These are phyloP conservation scores for Phylloporus rhodoxanthus DNA, from an alignment of 768 basidiomycete genomes.

Conservation along the genomic window DNA sequence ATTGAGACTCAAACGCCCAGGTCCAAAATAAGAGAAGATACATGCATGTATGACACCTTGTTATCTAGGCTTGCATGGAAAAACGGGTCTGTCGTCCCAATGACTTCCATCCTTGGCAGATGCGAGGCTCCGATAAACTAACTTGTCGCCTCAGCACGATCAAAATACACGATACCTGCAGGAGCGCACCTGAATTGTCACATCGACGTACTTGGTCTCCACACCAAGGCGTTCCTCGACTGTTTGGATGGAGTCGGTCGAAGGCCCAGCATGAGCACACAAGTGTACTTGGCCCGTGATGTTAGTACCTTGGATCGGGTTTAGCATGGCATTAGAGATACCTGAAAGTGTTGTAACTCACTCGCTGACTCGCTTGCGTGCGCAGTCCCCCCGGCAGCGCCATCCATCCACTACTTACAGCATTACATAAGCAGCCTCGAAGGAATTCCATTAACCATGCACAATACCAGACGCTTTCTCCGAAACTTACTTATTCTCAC, in stretches of 20 bases:
- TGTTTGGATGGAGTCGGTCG: slow-evolving; percentile 22
- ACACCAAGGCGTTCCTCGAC: slow-evolving; percentile 31
- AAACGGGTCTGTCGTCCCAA: slow-evolving; percentile 61
- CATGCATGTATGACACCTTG: slow-evolving; percentile 58
- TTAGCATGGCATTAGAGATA: slow-evolving; percentile 7
- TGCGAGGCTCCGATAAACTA: slow-evolving; percentile 69
- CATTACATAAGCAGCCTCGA: background rate
- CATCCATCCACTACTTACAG: background rate
- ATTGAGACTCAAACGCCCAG: background rate
- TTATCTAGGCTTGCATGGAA: slow-evolving; percentile 64
- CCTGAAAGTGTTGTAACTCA: background rate
- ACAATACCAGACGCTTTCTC: too few relatives aligned
- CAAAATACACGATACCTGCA: background rate
- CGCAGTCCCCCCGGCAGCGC: background rate
- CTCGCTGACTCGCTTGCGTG: background rate
- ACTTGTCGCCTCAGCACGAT: slow-evolving; percentile 1
- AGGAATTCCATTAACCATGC: too few relatives aligned
- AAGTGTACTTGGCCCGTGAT: slow-evolving; percentile 10
- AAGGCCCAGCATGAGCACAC: background rate
- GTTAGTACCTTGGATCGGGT: slow-evolving; percentile 11
- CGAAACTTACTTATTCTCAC: too few relatives aligned
- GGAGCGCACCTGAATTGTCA: slow-evolving; percentile 46
- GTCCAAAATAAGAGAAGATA: slow-evolving; percentile 9
- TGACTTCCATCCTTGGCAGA: slow-evolving; percentile 65
- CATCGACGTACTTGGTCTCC: slow-evolving; percentile 46